Base-by-base conservation (phyloP, 257 asterid species). In the Solanum paucissectum region DNA sequence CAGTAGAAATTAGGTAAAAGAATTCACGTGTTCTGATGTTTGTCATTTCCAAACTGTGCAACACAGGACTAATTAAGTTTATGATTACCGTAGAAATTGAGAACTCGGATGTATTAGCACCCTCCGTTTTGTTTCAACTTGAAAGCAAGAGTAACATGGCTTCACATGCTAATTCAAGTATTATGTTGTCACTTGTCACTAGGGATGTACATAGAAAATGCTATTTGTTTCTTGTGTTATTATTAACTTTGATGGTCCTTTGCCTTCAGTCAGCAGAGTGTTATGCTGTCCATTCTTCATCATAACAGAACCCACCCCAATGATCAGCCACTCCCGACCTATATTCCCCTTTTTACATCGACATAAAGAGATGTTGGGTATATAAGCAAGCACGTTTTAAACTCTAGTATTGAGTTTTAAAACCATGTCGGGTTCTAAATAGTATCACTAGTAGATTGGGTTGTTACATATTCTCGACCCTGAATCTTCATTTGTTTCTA, bases 71-170 rank as follows among this genome's bases (percentile, higher is more conserved):
- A 29, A 82, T 29, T 64, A 82, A 14, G 86, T 66, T 20, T 49
- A 49, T 76, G 7, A 40, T 49, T 32, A 13, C 32, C 9, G 14
- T 32, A 49, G 71, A 12, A 32, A 23, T 82, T 58, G 21, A 72
- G 16, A 40, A 33, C 32, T 69, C 20, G 62, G 64, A 32, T 52
- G 7, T 42, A 68, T 34, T 85, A 77, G 87, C 62, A 71, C 40
- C 87, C 71, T 60, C 12, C 18, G 7, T 42, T 14, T 66, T 83
- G 84, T 38, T 55, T 77, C 52, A 60, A 44, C 87, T 21, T 84
- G 87, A 77, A 86, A 49, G 84, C 91, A 86, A 88, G 88, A 79
- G 89, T 88, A 91, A 91, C 91, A 88, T 86, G 91, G 87, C 87
- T 86, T 89, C 90, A 88, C 93, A 88, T 89, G 91, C 89, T 86